Percentiles rank a stretch among this genome's conserved stretches.
Conservation (phyloP, 345 rosid genomes). For the Streptanthus diversifolius region DNA sequence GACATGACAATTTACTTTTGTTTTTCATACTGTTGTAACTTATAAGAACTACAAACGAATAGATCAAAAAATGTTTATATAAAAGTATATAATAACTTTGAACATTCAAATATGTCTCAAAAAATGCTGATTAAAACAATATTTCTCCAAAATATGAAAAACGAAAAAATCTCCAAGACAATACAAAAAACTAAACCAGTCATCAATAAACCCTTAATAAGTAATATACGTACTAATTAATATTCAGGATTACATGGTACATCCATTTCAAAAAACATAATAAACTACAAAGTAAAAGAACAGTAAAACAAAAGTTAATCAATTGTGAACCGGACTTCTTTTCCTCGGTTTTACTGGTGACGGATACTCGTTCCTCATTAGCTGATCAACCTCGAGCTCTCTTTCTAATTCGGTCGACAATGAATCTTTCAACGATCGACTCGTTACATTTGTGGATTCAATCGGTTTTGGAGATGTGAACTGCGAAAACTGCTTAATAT, state of each 20-base stretch:
- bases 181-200: not conserved
- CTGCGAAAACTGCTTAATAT: not conserved
- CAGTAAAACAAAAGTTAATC: not conserved
- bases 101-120: not conserved
- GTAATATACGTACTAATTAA: not conserved
- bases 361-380: constrained; percentile 25
- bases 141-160: not conserved
- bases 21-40: not conserved
- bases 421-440: not conserved
- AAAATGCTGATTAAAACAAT: not conserved
- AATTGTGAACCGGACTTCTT: constrained; percentile 32
- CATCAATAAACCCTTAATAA: not conserved
- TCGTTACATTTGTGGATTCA: not conserved
- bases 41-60: not conserved
- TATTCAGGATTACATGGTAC: constrained; percentile 12
- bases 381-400: constrained; percentile 15
- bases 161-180: not conserved
- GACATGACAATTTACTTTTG: not conserved
- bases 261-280: not conserved
- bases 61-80: not conserved
- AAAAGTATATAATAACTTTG: not conserved
- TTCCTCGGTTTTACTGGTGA: constrained; percentile 21
- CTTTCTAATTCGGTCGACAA: not conserved
- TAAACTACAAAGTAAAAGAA: not conserved
- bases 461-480: not conserved